Percentiles rank a stretch among this genome's conserved stretches.
phyloP scores from a whole-genome alignment of 2,329 filamentous ascomycete species.

The Botryosphaeria dothidea region DNA sequence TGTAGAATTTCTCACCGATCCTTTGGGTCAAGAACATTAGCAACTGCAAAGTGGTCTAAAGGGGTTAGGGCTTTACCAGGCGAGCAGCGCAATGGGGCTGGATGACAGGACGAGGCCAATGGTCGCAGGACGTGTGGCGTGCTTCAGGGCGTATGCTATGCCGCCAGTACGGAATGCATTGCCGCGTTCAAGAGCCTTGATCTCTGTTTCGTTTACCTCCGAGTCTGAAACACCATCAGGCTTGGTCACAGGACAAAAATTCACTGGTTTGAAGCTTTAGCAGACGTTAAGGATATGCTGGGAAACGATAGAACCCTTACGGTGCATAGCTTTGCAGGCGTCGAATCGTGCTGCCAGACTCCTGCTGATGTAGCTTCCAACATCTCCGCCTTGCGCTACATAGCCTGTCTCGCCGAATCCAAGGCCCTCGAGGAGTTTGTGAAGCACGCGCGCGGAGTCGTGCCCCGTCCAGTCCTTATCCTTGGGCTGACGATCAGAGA shows the following conservation, averaged over 20 bases:
- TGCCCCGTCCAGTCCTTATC: constrained; percentile 46
- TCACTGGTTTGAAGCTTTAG: constrained; percentile 1
- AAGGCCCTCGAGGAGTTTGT: constrained; percentile 56
- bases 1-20: constrained; percentile 59
- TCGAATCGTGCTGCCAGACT: constrained; percentile 43
- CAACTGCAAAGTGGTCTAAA: not conserved
- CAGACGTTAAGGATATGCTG: not conserved
- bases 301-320: constrained; percentile 22
- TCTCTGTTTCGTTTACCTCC: constrained; percentile 26
- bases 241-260: constrained; percentile 23
- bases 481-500: constrained; percentile 49
- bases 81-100: constrained; percentile 58
- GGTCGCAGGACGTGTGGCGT: constrained; percentile 57
- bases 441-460: constrained; percentile 48
- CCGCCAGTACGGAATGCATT: constrained; percentile 44
- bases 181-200: constrained; percentile 21
- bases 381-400: constrained; percentile 59
- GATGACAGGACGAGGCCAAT: constrained; percentile 57
- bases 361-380: constrained; percentile 50
- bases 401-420: constrained; percentile 55
- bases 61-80: constrained; percentile 43
- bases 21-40: not conserved
- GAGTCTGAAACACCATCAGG: constrained; percentile 24
- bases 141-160: constrained; percentile 53
- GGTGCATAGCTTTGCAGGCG: constrained; percentile 48